Evolutionary conservation across 495 filamentous ascomycete species (phyloP), one percentile per base, ranked within the genome.

Genomic region (Oleoguttula mirabilis): DNA sequence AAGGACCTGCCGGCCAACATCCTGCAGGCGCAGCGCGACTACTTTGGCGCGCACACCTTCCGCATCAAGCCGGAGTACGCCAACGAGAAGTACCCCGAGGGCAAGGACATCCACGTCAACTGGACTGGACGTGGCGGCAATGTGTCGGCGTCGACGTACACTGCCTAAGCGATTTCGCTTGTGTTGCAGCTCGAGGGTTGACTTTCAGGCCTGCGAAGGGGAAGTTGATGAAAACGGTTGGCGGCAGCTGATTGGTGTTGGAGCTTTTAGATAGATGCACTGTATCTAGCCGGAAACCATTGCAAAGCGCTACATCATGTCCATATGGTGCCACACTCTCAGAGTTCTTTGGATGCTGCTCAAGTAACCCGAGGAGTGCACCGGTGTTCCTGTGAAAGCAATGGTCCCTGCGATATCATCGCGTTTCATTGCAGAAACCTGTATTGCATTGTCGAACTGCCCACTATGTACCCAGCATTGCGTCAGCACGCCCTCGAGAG

Each of bases 11-110:
- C 90, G 27, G 90, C 90, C 70, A 96, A 96, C 77, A 72, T 98
- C 43, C 73, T 98, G 51, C 90, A 98, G 71, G 90, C 92, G 27
- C 90, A 98, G 72, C 80, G 90, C 69, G 90, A 98, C 65, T 98
- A 96, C 80, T 98, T 98, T 60, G 80, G 90, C 64, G 90, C 90
- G 41, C 90, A 98, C 80, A 98, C 92, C 45, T 98, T 96, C 84
- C 72, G 72, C 56, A 80, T 95, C 73, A 95, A 95, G 84, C 84
- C 90, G 31, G 84, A 95, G 68, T 62, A 54, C 53, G 88, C 87
- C 52, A 88, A 56, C 60, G 76, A 68, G 31, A 88, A 84, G 67
- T 88, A 88, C 71, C 80, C 80, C 44, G 79, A 74, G 60, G 85
- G 79, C 61, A 71, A 85, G 69, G 77, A 96, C 62, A 88, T 90